These are phyloP conservation scores for Thielaviopsis populi DNA, from an alignment of 2,329 filamentous ascomycete species.

Conservation along the genomic window DNA sequence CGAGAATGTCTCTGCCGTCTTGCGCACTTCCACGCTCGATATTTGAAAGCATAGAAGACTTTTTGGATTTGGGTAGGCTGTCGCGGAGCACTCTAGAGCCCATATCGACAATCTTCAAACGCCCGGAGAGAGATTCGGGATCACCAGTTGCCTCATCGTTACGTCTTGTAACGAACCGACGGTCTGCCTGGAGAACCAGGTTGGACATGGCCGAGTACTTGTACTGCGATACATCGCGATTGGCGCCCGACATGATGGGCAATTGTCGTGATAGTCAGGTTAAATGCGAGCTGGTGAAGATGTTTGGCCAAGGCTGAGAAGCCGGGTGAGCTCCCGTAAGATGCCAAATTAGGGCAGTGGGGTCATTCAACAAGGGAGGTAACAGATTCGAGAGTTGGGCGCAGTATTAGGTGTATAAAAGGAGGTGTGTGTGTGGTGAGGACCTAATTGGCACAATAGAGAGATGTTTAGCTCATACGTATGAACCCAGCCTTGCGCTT, in stretches of 20 bases:
- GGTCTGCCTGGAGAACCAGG: slow-evolving; percentile 99
- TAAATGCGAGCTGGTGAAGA: slow-evolving; percentile 4
- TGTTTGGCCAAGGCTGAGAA: slow-evolving; percentile 11
- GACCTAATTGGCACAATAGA: slow-evolving; percentile 13
- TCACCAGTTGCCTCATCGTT: slow-evolving; percentile 93
- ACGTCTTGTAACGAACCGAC: slow-evolving; percentile 81
- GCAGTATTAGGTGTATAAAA: neutral
- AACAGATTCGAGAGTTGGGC: neutral
- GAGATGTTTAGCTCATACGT: slow-evolving; percentile 3
- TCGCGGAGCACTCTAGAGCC: slow-evolving; percentile 70
- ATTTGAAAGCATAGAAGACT: slow-evolving; percentile 49
- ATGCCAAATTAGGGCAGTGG: neutral
- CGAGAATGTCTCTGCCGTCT: slow-evolving; percentile 71
- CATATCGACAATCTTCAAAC: slow-evolving; percentile 91
- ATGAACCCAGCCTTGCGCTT: slow-evolving; percentile 14
- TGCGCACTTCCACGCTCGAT: slow-evolving; percentile 60
- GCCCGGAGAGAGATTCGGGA: slow-evolving; percentile 89
- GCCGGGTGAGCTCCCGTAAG: slow-evolving; percentile 14
- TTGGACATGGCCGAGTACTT: slow-evolving; percentile 99
- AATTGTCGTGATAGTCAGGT: neutral
- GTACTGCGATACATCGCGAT: slow-evolving; percentile 84
- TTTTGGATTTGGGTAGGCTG: slow-evolving; percentile 66
- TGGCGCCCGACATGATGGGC: slow-evolving; percentile 51
- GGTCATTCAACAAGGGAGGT: slow-evolving; percentile 14
- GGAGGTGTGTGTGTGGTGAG: neutral